Percentiles rank a stretch among this genome's conserved stretches.
These are phyloP conservation scores for Fusarium napiforme DNA, from an alignment of 2,329 filamentous ascomycete species.

Conservation along the genomic window DNA sequence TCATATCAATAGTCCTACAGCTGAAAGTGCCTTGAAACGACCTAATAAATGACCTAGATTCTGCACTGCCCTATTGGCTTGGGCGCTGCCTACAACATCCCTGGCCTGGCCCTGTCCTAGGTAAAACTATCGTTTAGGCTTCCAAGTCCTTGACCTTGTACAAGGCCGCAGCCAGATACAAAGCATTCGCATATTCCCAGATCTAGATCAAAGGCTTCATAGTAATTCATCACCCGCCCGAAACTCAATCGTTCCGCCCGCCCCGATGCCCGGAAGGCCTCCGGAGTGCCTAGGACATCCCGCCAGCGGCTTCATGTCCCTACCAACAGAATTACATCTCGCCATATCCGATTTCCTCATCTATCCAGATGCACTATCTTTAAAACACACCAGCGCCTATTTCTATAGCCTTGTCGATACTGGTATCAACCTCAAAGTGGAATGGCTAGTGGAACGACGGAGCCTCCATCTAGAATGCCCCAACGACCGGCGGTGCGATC, in stretches of 20 bases:
- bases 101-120: slow-evolving; percentile 26
- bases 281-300: not conserved
- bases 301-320: slow-evolving; percentile 51
- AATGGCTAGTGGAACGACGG: slow-evolving; percentile 74
- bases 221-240: not conserved
- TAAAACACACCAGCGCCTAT: slow-evolving; percentile 73
- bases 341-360: slow-evolving; percentile 69
- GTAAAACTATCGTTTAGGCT: slow-evolving; percentile 16
- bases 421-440: slow-evolving; percentile 72
- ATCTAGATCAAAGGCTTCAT: not conserved
- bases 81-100: slow-evolving; percentile 34
- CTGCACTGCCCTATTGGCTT: slow-evolving; percentile 34
- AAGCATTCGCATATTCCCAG: slow-evolving; percentile 25
- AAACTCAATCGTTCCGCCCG: slow-evolving; percentile 8
- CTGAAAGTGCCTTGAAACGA: slow-evolving; percentile 32
- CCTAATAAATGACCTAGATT: slow-evolving; percentile 30
- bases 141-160: slow-evolving; percentile 11
- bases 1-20: slow-evolving; percentile 1
- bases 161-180: slow-evolving; percentile 46
- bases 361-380: slow-evolving; percentile 76
- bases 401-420: slow-evolving; percentile 74
- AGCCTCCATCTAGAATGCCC: slow-evolving; percentile 73
- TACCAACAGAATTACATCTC: slow-evolving; percentile 76
- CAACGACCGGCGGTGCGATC: slow-evolving; percentile 65
- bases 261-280: slow-evolving; percentile 12